Percentiles rank a stretch among this genome's conserved stretches.
phyloP scores from a whole-genome alignment of 2,329 filamentous ascomycete genomes.

The Monosporascus sp. region DNA sequence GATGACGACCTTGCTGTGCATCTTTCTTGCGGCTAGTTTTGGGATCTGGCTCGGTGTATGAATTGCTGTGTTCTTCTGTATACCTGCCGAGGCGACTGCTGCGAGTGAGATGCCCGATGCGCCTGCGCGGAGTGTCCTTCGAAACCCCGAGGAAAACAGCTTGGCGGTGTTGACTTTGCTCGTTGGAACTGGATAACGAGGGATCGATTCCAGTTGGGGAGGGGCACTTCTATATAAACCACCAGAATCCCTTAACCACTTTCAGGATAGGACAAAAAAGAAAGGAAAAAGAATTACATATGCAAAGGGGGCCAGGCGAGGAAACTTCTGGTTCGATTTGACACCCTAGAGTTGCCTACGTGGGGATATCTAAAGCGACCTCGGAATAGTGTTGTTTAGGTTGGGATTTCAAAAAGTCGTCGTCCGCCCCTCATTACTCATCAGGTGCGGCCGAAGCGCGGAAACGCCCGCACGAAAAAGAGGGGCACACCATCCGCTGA shows the following conservation, averaged over 20 bases:
- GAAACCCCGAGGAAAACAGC: slow-evolving; percentile 83
- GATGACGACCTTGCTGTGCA: slow-evolving; percentile 91
- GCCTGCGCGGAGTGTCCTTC: slow-evolving; percentile 71
- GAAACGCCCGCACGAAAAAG: too few species aligned
- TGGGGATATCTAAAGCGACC: background rate
- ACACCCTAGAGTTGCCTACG: background rate
- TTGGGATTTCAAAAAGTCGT: too few species aligned
- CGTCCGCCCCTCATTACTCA: too few species aligned
- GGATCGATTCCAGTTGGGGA: background rate
- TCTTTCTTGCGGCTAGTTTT: slow-evolving; percentile 50
- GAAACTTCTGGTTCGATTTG: background rate
- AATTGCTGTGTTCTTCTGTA: slow-evolving; percentile 43
- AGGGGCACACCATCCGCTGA: too few species aligned
- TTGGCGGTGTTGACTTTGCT: slow-evolving; percentile 55
- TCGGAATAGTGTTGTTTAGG: background rate
- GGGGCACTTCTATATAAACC: background rate
- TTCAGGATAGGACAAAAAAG: background rate
- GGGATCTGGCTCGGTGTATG: slow-evolving; percentile 27
- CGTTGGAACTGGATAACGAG: background rate
- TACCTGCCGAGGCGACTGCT: slow-evolving; percentile 60
- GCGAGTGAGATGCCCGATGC: slow-evolving; percentile 68
- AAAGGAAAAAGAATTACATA: background rate
- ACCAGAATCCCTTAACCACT: background rate
- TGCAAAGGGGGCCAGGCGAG: background rate
- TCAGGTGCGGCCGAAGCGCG: too few species aligned